Evolutionary conservation across 352 stramenopile genomes (phyloP), one percentile per base, ranked within the genome.

Genomic region (Chrysophaeum taylorii): DNA sequence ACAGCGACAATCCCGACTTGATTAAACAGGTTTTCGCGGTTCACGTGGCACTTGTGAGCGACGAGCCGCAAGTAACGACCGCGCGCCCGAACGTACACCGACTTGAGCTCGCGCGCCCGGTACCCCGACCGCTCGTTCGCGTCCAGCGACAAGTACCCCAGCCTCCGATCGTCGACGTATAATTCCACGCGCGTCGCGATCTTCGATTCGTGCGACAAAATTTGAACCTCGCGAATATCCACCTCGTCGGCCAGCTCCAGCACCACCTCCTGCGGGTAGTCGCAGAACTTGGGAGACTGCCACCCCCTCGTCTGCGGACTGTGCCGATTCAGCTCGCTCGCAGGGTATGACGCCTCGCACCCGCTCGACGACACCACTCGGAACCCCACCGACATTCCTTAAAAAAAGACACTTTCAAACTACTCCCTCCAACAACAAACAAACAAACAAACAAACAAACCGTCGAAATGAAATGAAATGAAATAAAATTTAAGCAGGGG

Each of bases 161-260:
- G 69, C 37, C 72, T 70, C 43, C 84, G 74, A 37, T 72, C 77
- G 25, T 80, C 85, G 43, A 94, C 76, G 62, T 89, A 93, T 0
- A 96, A 78, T 71, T 96, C 91, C 61, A 96, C 90, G 70, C 92
- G 94, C 66, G 87, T 91, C 50, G 89, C 84, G 60, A 96, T 94
- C 71, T 95, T 88, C 25, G 78, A 90, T 80, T 96, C 84, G 66
- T 96, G 90, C 5, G 87, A 94, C 31, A 96, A 78, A 33, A 96
- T 76, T 67, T 96, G 89, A 53, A 88, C 64, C 77, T 93, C 87
- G 18, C 79, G 87, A 53, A 95, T 21, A 31, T 84, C 76, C 38
- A 82, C 84, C 9, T 76, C 62, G 0, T 84, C 85, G 0, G 62
- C 9, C 16, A 94, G 76, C 68, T 84, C 75, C 31, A 94, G 76